Base-by-base conservation (phyloP, 148 eudicot species). In the Nepenthes gracilis region DNA sequence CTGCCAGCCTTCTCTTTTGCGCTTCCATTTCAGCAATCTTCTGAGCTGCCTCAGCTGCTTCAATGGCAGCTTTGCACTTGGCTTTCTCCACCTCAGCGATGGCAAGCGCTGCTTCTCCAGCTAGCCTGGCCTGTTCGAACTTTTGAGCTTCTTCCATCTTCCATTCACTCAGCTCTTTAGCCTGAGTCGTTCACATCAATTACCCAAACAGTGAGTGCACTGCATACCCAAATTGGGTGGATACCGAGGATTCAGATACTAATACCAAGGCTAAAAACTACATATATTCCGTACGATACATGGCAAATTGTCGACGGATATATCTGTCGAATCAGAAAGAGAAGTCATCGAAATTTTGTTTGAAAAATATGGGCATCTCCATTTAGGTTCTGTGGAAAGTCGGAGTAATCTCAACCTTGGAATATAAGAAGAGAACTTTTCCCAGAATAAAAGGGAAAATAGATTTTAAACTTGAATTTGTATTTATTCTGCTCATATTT, bases 41-140 rank as follows among this genome's bases (percentile, higher is more conserved):
- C 34, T 84, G 86, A 14, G 97, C 91, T 33, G 85, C 83, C 54
- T 86, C 82, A 6, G 97, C 95, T n/a, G 90, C 91, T 80, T 90
- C 91, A 57, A 82, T 60, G 12, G 95, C 97, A 67, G 86, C 88
- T 70, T 53, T 80, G 59, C 85, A 77, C 65, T 77, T 86, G 2
- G 82, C 88, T 72, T 80, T 86, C 68, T 90, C 97, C 70, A 60
- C 74, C 70, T 86, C 88, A 33, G 71, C 78, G 47, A 79, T 62
- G 9, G 75, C 72, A 8, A 74, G 61, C 13, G 91, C 85, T 12
- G 85, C 78, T 63, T 86, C 95, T 64, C 79, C 85, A 35, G 82
- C 66, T 12, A 58, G 53, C 62, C 65, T 63, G 8, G 88, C 86
- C 70, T 86, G 75, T 62, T 86, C 88, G 6, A 69, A 64, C 59